These are phyloP conservation scores for Serendipita sp. DNA, from an alignment of 768 basidiomycete species.

Conservation along the genomic window DNA sequence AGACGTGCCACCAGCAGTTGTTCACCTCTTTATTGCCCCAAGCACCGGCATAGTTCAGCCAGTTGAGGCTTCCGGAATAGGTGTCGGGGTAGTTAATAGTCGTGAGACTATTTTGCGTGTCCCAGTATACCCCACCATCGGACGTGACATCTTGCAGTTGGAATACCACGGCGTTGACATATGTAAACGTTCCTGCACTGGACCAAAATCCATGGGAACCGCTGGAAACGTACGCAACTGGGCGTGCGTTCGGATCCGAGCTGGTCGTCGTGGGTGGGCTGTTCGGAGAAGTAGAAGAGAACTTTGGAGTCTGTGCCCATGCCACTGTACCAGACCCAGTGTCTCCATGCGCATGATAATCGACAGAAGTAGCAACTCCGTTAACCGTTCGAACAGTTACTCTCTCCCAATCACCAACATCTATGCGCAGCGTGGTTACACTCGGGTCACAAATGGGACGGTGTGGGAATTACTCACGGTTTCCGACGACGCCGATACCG, in stretches of 20 bases:
- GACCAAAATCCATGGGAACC: constrained; percentile 9
- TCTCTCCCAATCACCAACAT: constrained; percentile 8
- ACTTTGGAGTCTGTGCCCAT: constrained; percentile 6
- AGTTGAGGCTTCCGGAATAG: neutral
- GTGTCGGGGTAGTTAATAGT: constrained; percentile 9
- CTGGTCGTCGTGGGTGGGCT: neutral
- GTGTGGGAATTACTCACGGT: neutral
- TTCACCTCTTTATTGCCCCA: constrained; percentile 8
- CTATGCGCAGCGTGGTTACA: neutral
- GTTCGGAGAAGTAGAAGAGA: neutral
- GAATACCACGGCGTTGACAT: constrained; percentile 9
- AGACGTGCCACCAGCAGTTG: constrained; percentile 8
- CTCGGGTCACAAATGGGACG: neutral
- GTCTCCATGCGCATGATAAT: constrained; percentile 9
- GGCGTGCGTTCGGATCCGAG: constrained; percentile 5
- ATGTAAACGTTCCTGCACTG: constrained; percentile 8
- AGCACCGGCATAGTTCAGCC: constrained; percentile 7
- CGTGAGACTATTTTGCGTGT: constrained; percentile 6
- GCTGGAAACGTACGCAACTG: constrained; percentile 6
- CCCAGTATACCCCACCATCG: constrained; percentile 8
- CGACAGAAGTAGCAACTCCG: constrained; percentile 3
- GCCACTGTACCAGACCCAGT: constrained; percentile 7
- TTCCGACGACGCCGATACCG: neutral
- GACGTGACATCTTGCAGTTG: constrained; percentile 7
- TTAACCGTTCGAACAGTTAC: constrained; percentile 8